Percentiles rank a stretch among this genome's conserved stretches.
Evolutionary conservation across 305 asterid genomes (phyloP).

Genomic region (Solanum hybrid): DNA sequence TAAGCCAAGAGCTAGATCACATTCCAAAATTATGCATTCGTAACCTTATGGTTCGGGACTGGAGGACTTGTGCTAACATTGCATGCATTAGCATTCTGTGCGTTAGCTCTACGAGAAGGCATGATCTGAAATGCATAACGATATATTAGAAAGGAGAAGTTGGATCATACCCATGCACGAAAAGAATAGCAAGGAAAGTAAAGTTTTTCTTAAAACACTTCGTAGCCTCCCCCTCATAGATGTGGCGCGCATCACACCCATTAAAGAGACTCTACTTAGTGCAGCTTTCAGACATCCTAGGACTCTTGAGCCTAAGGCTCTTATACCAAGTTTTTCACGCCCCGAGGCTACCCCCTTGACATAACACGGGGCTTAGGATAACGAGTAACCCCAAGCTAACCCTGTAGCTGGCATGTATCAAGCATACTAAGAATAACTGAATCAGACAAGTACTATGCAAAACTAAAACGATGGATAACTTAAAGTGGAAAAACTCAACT

Average conservation of each 20-base stretch:
- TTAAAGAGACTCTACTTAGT: background rate
- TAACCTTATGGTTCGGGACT: background rate
- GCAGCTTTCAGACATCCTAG: no score
- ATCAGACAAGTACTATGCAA: background rate
- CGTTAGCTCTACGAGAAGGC: background rate
- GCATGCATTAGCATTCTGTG: background rate
- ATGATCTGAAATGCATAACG: no score
- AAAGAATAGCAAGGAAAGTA: background rate
- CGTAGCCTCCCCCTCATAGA: background rate
- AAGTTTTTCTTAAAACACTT: background rate
- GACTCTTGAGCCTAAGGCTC: background rate
- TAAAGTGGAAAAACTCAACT: background rate
- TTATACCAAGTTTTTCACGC: no score
- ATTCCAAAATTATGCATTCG: background rate
- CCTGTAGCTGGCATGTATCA: background rate
- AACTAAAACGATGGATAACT: background rate
- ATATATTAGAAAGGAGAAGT: background rate
- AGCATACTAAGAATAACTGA: background rate
- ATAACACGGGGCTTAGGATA: background rate
- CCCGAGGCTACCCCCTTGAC: background rate
- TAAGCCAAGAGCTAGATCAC: background rate
- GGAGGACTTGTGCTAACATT: background rate
- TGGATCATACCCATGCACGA: background rate
- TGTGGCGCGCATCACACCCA: background rate
- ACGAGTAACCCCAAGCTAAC: background rate